Conservation (phyloP, 139 green algal genomes). For the Diplosphaera chodatii region DNA sequence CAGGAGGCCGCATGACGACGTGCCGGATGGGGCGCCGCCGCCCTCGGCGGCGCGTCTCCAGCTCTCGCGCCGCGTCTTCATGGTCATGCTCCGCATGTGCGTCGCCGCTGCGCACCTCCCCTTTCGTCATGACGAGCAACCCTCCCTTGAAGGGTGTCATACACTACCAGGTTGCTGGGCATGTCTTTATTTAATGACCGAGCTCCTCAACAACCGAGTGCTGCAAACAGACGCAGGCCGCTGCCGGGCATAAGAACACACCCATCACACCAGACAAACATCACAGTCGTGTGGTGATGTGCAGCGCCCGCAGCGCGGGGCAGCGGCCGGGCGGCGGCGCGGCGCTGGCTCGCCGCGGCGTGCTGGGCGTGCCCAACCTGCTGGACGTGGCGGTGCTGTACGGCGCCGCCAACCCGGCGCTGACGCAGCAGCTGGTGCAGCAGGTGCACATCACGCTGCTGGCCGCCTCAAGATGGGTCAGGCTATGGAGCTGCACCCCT, state of each 20-base stretch:
- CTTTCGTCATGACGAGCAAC: too few relatives aligned
- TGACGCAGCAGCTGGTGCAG: conserved; percentile 35
- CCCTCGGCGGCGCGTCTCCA: conserved; percentile 26
- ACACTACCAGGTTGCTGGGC: too few relatives aligned
- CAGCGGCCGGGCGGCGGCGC: not conserved
- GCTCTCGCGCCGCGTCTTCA: conserved; percentile 55
- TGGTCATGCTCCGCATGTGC: conserved; percentile 55
- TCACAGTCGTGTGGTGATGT: too few relatives aligned
- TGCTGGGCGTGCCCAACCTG: conserved; percentile 68
- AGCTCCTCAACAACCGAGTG: too few relatives aligned
- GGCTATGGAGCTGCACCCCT: too few relatives aligned
- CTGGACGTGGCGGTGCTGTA: conserved; percentile 71
- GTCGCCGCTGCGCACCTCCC: too few relatives aligned
- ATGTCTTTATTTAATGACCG: too few relatives aligned
- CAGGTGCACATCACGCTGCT: conserved; percentile 35
- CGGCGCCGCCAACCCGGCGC: conserved; percentile 32
- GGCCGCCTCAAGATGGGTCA: too few relatives aligned
- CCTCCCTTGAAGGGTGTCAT: too few relatives aligned
- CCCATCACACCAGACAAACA: too few relatives aligned
- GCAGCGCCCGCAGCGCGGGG: not conserved
- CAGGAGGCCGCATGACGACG: conserved; percentile 29
- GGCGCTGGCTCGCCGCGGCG: conserved; percentile 14
- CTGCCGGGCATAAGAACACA: too few relatives aligned
- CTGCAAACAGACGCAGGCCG: too few relatives aligned
- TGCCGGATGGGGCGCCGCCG: conserved; percentile 15